phyloP scores from a whole-genome alignment of 495 filamentous ascomycete species.

The Trichocladium uniseriatum region DNA sequence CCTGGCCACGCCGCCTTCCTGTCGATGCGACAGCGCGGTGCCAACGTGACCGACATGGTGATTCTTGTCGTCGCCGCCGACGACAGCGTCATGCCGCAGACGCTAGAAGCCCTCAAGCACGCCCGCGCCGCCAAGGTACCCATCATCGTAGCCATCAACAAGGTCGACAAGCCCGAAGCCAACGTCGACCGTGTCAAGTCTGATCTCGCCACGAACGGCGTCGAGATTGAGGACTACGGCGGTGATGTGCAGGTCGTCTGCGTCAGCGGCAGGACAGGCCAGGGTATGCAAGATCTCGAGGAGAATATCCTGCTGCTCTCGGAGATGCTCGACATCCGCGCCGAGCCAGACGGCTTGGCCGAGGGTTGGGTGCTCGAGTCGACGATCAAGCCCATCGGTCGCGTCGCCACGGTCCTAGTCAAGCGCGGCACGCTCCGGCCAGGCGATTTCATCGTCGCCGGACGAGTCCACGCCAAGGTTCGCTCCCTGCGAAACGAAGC shows the following conservation, averaged over 20 bases:
- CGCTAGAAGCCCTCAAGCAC: constrained; percentile 92
- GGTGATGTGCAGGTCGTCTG: constrained; percentile 87
- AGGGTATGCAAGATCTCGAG: constrained; percentile 86
- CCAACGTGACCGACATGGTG: constrained; percentile 93
- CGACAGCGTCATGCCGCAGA: constrained; percentile 96
- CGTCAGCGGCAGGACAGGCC: constrained; percentile 88
- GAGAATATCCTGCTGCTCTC: constrained; percentile 75
- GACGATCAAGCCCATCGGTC: constrained; percentile 77
- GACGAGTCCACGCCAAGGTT: constrained; percentile 73
- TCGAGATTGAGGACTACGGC: constrained; percentile 91
- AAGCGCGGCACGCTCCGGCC: constrained; percentile 72
- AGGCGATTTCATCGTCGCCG: constrained; percentile 83
- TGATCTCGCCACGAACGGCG: constrained; percentile 73
- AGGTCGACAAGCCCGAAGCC: constrained; percentile 80
- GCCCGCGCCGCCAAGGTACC: constrained; percentile 84
- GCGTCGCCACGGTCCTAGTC: constrained; percentile 82
- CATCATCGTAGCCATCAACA: constrained; percentile 97
- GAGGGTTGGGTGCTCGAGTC: constrained; percentile 96
- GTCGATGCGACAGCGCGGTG: constrained; percentile 90
- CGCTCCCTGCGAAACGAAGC: constrained; percentile 78
- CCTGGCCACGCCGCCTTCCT: constrained; percentile 95
- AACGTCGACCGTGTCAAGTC: constrained; percentile 74
- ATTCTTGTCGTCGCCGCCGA: constrained; percentile 95
- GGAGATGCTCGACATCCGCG: constrained; percentile 83
- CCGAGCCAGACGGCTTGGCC: constrained; percentile 62